Conservation (phyloP, 352 stramenopile species). For the Phytopythium delawarense region DNA sequence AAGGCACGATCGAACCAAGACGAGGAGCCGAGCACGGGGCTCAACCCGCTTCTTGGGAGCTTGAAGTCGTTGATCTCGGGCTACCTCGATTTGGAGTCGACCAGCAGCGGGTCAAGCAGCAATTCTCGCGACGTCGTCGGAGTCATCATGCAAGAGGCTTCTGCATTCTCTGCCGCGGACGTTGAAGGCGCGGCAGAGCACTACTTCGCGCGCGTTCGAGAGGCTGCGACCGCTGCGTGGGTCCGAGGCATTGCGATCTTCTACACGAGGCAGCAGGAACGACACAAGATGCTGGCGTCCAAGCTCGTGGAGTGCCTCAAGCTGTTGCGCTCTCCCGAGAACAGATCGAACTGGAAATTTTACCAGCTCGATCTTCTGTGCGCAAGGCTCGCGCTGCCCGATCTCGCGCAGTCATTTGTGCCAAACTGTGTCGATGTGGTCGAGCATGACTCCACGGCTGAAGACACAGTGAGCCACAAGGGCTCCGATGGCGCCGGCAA, state of each 20-base stretch:
- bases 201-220: constrained; percentile 51
- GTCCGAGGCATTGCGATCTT: constrained; percentile 72
- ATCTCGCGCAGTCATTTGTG: constrained; percentile 77
- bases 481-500: constrained; percentile 5
- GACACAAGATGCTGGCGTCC: constrained; percentile 47
- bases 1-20: constrained; percentile 13
- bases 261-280: constrained; percentile 56
- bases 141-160: constrained; percentile 26
- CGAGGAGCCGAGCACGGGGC: constrained; percentile 14
- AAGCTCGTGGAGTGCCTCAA: constrained; percentile 58
- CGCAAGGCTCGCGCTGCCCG: constrained; percentile 61
- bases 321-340: constrained; percentile 19
- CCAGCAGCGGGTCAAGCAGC: constrained; percentile 5
- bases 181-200: constrained; percentile 38
- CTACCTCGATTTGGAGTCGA: constrained; percentile 31
- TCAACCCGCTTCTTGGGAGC: constrained; percentile 67
- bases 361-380: constrained; percentile 80
- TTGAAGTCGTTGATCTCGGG: constrained; percentile 63
- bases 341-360: constrained; percentile 49
- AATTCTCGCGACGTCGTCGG: constrained; percentile 30
- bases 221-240: constrained; percentile 72
- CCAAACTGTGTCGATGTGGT: constrained; percentile 61
- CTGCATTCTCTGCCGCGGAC: constrained; percentile 28
- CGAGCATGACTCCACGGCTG: constrained; percentile 28
- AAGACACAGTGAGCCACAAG: constrained; percentile 10